Percentiles rank a stretch among this genome's conserved stretches.
phyloP scores from a whole-genome alignment of 1,284 basidiomycete genomes.

The Ustilago xerochloae region DNA sequence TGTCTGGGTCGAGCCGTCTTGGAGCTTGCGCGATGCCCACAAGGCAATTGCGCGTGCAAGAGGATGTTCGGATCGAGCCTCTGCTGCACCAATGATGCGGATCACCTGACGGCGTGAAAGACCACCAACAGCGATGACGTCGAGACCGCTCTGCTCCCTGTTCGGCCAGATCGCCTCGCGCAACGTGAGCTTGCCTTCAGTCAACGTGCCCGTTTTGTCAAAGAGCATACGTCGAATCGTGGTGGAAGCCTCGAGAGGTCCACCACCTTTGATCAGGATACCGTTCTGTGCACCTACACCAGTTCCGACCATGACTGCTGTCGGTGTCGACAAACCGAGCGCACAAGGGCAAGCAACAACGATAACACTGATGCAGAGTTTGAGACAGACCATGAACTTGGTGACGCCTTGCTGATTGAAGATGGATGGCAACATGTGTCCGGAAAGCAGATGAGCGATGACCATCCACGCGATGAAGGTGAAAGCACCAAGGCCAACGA shows the following conservation, averaged over 20 bases:
- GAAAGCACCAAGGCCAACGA: conserved; percentile 81
- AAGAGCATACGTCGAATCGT: conserved; percentile 83
- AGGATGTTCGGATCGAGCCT: conserved; percentile 93
- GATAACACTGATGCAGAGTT: conserved; percentile 96
- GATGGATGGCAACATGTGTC: conserved; percentile 77
- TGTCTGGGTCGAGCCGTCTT: too few relatives aligned
- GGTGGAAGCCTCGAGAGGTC: conserved; percentile 90
- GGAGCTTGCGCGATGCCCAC: conserved; percentile 76
- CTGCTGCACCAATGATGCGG: conserved; percentile 81
- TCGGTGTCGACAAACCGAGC: conserved; percentile 93
- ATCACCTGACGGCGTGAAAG: conserved; percentile 56
- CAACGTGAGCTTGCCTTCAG: conserved; percentile 83
- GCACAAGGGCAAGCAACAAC: conserved; percentile 99
- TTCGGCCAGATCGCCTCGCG: conserved; percentile 81
- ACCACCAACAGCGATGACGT: conserved; percentile 26
- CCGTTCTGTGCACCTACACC: conserved; percentile 96
- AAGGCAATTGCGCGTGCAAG: conserved; percentile 89
- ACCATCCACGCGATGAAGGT: conserved; percentile 90
- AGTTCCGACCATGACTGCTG: conserved; percentile 99
- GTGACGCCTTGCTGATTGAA: conserved; percentile 85
- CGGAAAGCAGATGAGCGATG: conserved; percentile 74
- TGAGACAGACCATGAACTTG: conserved; percentile 90
- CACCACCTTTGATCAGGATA: conserved; percentile 96
- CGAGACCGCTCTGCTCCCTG: conserved; percentile 51
- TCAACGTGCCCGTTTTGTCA: conserved; percentile 98